phyloP scores from a whole-genome alignment of 148 eudicot species.

The Silene latifolia region DNA sequence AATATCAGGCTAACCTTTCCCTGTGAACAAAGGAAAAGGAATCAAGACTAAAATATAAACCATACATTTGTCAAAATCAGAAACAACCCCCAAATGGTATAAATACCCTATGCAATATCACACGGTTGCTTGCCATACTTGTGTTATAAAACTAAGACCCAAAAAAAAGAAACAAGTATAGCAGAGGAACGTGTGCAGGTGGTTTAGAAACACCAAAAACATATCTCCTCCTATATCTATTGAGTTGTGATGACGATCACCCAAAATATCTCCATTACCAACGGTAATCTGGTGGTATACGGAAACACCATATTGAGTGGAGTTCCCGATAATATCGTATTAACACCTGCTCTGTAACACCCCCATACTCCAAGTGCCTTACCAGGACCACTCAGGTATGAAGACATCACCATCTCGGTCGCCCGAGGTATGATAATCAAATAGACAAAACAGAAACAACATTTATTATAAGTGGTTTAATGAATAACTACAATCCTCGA shows the following conservation, averaged over 20 bases:
- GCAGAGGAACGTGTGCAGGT: background rate
- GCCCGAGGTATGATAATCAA: too few species aligned
- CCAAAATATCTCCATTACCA: conserved; percentile 51
- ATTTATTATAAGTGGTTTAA: too few species aligned
- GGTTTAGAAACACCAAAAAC: background rate
- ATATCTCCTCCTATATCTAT: background rate
- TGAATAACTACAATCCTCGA: too few species aligned
- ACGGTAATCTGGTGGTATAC: conserved; percentile 76
- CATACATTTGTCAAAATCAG: background rate
- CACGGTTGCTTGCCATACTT: background rate
- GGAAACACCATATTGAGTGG: conserved; percentile 76
- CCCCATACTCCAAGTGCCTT: too few species aligned
- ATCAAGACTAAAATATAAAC: background rate
- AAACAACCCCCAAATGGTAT: background rate
- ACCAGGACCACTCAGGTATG: too few species aligned
- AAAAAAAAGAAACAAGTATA: background rate
- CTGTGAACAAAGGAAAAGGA: background rate
- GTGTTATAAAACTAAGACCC: background rate
- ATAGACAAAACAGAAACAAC: too few species aligned
- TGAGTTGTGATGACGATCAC: conserved; percentile 52
- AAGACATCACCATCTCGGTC: too few species aligned
- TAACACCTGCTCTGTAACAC: conserved; percentile 69
- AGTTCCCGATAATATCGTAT: conserved; percentile 68
- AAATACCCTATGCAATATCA: background rate
- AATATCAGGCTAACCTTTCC: background rate